These are phyloP conservation scores for Aphanomyces invadans DNA, from an alignment of 352 stramenopile species.

Conservation along the genomic window DNA sequence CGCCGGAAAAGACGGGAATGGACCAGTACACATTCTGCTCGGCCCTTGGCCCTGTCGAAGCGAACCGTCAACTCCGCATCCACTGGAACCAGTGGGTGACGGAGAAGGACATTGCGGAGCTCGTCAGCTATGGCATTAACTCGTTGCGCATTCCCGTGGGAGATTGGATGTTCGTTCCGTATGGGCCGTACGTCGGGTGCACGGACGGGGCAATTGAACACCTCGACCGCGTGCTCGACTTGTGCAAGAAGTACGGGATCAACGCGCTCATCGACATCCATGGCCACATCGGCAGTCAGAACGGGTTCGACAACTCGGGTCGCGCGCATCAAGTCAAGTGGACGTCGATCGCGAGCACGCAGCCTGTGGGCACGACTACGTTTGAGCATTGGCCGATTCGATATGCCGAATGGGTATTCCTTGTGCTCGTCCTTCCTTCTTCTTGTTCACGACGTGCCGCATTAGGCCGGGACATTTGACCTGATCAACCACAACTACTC, in stretches of 20 bases:
- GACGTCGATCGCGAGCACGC: conserved; percentile 66
- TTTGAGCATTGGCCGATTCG: conserved; percentile 92
- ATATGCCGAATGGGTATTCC: conserved; percentile 64
- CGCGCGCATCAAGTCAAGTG: conserved; percentile 84
- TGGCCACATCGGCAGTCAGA: conserved; percentile 87
- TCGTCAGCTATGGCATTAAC: conserved; percentile 68
- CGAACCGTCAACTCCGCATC: conserved; percentile 88
- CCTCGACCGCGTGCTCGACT: conserved; percentile 83
- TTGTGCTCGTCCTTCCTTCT: neutral
- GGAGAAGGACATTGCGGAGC: conserved; percentile 83
- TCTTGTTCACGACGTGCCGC: neutral
- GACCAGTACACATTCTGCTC: conserved; percentile 90
- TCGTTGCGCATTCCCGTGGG: conserved; percentile 86
- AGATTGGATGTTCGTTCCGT: conserved; percentile 93
- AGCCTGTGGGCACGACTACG: conserved; percentile 71
- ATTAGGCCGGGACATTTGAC: conserved; percentile 83
- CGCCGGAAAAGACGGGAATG: conserved; percentile 82
- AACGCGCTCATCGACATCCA: conserved; percentile 91
- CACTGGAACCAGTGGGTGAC: conserved; percentile 94
- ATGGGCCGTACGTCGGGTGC: conserved; percentile 90
- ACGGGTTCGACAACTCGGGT: conserved; percentile 94
- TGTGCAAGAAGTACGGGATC: conserved; percentile 78
- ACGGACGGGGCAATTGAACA: conserved; percentile 88
- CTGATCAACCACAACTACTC: conserved; percentile 74
- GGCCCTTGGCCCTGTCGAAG: conserved; percentile 79